A percentile compares a stretch with the other conserved stretches of the same genome.
These are phyloP conservation scores for Mycosarcoma mackinlayi DNA, from an alignment of 1,284 basidiomycete genomes.

Conservation along the genomic window DNA sequence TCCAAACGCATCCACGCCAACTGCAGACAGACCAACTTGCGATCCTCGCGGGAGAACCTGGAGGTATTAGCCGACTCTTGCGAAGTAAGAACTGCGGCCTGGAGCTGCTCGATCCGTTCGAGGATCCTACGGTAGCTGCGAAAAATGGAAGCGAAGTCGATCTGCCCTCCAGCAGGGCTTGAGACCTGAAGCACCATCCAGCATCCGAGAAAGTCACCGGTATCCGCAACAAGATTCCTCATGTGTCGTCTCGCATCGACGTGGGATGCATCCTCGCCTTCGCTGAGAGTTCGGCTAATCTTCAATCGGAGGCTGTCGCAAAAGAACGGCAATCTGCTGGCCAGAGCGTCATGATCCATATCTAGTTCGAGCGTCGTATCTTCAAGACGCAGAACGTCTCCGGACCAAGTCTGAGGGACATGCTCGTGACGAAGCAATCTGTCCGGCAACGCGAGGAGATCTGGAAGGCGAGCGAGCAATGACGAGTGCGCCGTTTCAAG, in stretches of 20 bases:
- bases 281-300: slow-evolving; percentile 18
- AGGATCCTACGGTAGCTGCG: slow-evolving; percentile 32
- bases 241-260: slow-evolving; percentile 3
- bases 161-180: not conserved
- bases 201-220: slow-evolving; percentile 22
- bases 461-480: slow-evolving; percentile 18
- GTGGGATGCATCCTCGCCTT: not conserved
- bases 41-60: slow-evolving; percentile 11
- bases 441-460: slow-evolving; percentile 29
- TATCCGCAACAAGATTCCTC: slow-evolving; percentile 22
- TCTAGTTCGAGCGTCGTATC: slow-evolving; percentile 27
- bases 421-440: slow-evolving; percentile 20
- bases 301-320: slow-evolving; percentile 24
- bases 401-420: slow-evolving; percentile 20
- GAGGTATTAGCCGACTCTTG: not conserved
- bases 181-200: slow-evolving; percentile 27
- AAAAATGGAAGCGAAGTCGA: slow-evolving; percentile 11
- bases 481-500: slow-evolving; percentile 3
- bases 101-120: slow-evolving; percentile 28
- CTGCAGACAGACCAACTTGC: slow-evolving; percentile 26
- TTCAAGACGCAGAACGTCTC: slow-evolving; percentile 31
- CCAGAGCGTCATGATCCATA: slow-evolving; percentile 29
- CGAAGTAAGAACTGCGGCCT: slow-evolving; percentile 19
- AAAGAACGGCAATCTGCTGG: slow-evolving; percentile 21
- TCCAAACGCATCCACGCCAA: slow-evolving; percentile 59